Conservation (phyloP, 2,329 filamentous ascomycete species). For the Apiospora pterosperma region DNA sequence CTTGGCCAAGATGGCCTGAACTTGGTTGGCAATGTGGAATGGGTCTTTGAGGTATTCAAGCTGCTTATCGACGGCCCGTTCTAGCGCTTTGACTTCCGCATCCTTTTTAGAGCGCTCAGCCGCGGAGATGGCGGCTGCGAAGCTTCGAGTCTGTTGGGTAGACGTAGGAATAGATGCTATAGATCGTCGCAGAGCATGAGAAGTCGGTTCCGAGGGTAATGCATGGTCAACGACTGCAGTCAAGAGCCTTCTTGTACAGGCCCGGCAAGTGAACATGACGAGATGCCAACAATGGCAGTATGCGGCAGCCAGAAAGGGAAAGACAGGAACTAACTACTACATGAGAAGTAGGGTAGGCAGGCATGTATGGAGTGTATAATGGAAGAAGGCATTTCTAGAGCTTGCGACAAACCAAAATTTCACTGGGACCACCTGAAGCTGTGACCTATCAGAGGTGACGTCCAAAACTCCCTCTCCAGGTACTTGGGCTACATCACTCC, state of each 20-base stretch:
- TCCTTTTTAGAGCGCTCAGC: neutral
- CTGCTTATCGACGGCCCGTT: conserved; percentile 48
- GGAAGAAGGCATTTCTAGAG: neutral
- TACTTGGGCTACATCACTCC: no score
- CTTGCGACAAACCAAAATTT: neutral
- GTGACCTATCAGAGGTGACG: neutral
- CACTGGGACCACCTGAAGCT: neutral
- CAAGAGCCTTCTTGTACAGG: neutral
- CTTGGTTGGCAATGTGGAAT: conserved; percentile 66
- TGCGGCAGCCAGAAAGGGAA: neutral
- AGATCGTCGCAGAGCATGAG: neutral
- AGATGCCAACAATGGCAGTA: neutral
- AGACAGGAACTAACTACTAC: neutral
- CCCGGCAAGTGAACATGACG: conserved; percentile 4
- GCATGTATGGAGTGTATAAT: no score
- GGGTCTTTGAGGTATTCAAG: conserved; percentile 66
- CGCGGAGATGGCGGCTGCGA: neutral
- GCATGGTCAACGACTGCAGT: neutral
- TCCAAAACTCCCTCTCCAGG: no score
- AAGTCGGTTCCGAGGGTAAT: neutral
- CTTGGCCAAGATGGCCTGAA: conserved; percentile 56
- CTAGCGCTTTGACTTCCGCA: neutral
- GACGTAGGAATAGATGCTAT: neutral
- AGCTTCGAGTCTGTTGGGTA: neutral
- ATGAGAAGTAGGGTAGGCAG: neutral